phyloP scores from a whole-genome alignment of 2,329 filamentous ascomycete species.

The Penicillium digitatum region DNA sequence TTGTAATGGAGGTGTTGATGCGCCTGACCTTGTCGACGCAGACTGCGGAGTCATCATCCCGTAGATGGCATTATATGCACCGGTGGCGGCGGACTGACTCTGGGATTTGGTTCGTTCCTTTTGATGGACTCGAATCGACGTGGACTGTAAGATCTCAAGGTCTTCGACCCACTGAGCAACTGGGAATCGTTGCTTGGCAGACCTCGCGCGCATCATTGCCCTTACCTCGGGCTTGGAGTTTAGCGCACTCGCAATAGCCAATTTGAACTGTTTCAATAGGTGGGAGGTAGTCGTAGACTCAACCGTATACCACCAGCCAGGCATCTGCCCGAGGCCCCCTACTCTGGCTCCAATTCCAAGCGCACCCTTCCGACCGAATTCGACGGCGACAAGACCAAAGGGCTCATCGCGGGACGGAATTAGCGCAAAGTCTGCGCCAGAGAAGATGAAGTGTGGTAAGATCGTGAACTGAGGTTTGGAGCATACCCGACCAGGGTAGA shows the following conservation, averaged over 20 bases:
- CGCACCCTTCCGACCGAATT: conserved; percentile 65
- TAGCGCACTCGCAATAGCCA: conserved; percentile 59
- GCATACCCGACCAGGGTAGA: conserved; percentile 62
- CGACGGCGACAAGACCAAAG: conserved; percentile 65
- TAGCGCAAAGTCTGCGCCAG: conserved; percentile 63
- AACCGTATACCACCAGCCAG: conserved; percentile 67
- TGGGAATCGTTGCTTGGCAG: conserved; percentile 63
- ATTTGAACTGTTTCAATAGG: conserved; percentile 62
- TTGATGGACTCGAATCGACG: conserved; percentile 56
- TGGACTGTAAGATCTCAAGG: conserved; percentile 58
- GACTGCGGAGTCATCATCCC: conserved; percentile 34
- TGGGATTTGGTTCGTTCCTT: conserved; percentile 39
- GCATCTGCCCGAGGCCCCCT: conserved; percentile 66
- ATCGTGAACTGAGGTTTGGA: conserved; percentile 66
- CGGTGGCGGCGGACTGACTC: conserved; percentile 29
- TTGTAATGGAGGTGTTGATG: conserved; percentile 29
- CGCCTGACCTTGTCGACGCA: conserved; percentile 17
- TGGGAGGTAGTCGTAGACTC: conserved; percentile 62
- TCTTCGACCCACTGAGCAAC: conserved; percentile 65
- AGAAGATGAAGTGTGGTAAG: conserved; percentile 64
- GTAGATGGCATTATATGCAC: conserved; percentile 43
- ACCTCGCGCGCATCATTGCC: conserved; percentile 61
- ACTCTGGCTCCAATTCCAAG: conserved; percentile 64
- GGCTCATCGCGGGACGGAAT: conserved; percentile 67
- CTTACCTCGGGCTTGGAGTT: conserved; percentile 54